These are phyloP conservation scores for Lithospermum erythrorhizon DNA, from an alignment of 257 asterid species.

Conservation along the genomic window DNA sequence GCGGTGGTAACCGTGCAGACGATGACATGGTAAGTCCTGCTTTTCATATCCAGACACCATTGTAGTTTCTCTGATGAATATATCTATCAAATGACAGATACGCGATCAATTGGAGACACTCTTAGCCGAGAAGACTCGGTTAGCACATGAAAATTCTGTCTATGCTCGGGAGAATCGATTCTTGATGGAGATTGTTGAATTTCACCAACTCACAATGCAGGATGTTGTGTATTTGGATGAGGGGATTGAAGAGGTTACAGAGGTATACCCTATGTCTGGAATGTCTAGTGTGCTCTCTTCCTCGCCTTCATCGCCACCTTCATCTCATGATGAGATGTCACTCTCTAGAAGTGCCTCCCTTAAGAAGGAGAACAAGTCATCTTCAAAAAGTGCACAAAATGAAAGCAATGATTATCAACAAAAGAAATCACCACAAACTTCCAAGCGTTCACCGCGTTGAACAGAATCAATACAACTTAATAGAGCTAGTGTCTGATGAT, in stretches of 20 bases:
- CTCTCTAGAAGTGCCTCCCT: conserved; percentile 20
- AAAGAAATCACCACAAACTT: background rate
- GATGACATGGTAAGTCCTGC: conserved; percentile 66
- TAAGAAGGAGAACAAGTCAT: background rate
- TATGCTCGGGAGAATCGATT: conserved; percentile 83
- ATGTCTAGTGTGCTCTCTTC: conserved; percentile 36
- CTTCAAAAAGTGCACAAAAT: background rate
- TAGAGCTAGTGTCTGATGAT: too few species aligned
- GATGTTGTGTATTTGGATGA: conserved; percentile 82
- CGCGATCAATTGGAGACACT: conserved; percentile 87
- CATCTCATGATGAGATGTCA: conserved; percentile 20
- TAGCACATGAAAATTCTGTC: conserved; percentile 77
- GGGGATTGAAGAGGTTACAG: conserved; percentile 67
- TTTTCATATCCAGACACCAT: background rate
- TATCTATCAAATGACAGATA: conserved; percentile 28
- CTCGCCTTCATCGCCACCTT: conserved; percentile 22
- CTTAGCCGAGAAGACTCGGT: conserved; percentile 76
- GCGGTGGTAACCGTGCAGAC: conserved; percentile 52
- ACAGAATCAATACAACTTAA: background rate
- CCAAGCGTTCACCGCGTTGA: background rate
- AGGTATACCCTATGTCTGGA: conserved; percentile 42
- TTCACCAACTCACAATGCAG: conserved; percentile 84
- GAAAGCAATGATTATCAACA: background rate
- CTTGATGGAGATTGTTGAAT: conserved; percentile 91
- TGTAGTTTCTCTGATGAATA: background rate